Base-by-base conservation (phyloP, 1,284 basidiomycete genomes). In the Moesziomyces parantarcticus region DNA sequence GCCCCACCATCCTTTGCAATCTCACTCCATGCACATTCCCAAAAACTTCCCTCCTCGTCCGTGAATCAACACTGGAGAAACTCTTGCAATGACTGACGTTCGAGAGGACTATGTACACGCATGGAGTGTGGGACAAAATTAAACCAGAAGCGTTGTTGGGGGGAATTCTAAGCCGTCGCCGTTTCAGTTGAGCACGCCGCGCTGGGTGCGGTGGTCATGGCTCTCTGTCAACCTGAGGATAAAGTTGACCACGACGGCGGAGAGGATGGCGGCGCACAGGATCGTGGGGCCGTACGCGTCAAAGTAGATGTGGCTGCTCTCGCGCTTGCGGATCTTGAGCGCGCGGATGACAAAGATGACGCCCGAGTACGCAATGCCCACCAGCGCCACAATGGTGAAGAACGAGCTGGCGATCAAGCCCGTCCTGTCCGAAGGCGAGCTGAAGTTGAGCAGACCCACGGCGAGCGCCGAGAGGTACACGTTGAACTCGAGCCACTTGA, bases 311-410 rank as follows among this genome's bases (percentile, higher is more conserved):
- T 82, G 77, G 46, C 70, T 74, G 41, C 69, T 65, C 47, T 83
- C 80, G 50, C 75, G 66, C 58, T 75, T 53, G 21, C 81, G 63
- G 74, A 99, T 88, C 75, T 89, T 89, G 58, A 89, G 80, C 13
- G 93, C 91, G 51, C 96, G 90, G 83, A 90, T 92, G n/a, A 93
- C 88, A 84, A 96, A 99, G 76, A 96, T 92, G 60, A 88, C 88
- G 3, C 92, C 92, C 1, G 92, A 89, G 85, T 99, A 99, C 18
- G 91, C 90, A 75, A 98, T 93, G 3, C 94, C 89, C 48, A 93
- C 84, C n/a, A 99, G 88, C 16, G 97, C 92, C 9, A 92, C 89
- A 57, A 94, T 84, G 0, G 95, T 97, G 86, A 99, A 99, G 60
- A 93, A 86, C 13, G 88, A 88, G 10, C 94, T 92, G 65, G 92